Base-by-base conservation (phyloP, 176 grass and related monocot species). In the Triticum turgidum region DNA sequence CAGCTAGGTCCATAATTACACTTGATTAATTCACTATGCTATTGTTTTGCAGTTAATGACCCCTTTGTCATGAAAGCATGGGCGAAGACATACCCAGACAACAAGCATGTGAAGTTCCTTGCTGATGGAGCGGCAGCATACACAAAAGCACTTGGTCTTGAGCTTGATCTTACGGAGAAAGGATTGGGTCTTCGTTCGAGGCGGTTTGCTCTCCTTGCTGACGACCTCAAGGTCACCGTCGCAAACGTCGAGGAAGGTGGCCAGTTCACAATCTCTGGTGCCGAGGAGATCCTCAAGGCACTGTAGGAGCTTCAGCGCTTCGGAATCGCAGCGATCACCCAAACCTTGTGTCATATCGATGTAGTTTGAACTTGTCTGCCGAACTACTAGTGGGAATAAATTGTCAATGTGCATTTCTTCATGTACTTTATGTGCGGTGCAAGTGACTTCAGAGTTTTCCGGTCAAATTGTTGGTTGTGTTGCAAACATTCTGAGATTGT, bases 31-130 rank as follows among this genome's bases (percentile, higher is more conserved):
- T 78, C 44, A n/a, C 7, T 78, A 0, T 77, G 1, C 61, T 75
- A 30, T 56, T 24, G 33, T 85, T 86, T 33, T 78, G 86, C 86
- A 97, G 95, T 97, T 47, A 97, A 97, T 7, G 95, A 97, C 59
- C 86, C 86, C 59, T 97, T 94, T 83, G 95, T 97, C 79, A 97
- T 97, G 95, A 97, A 94, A 90, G 95, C 90, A 74, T 97, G 95
- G 95, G 85, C 95, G 65, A 97, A 97, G 82, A 76, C 90, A 69
- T 97, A 93, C 89, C 89, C 94, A 21, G 97, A 99, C 32, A 99
- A 94, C 90, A 99, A 96, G 69, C 73, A 96, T 17, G 94, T 99
- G 67, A 99, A 99, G 68, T 99, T 99, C 85, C 87, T 99, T 61
- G 94, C 97, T 80, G 97, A 99, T 69, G 97, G 97, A 67, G 85